Evolutionary conservation across 208 protist species (phyloP).

Genomic region (Wallacemonas rigidus): DNA sequence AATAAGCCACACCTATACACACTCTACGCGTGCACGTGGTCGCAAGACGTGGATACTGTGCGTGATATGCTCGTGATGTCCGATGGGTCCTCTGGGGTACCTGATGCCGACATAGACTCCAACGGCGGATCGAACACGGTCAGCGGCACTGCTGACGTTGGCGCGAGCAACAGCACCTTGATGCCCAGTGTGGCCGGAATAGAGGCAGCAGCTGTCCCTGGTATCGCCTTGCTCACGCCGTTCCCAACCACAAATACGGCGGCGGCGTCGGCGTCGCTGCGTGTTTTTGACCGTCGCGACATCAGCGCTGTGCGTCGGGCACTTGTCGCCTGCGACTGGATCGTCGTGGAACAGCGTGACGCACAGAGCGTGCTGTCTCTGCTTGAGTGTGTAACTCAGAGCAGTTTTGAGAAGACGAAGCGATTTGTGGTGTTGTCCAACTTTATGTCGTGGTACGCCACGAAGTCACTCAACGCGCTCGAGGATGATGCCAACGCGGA

Average conservation of each 20-base stretch:
- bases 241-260: neutral
- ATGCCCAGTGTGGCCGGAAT: conserved; percentile 12
- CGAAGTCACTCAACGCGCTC: conserved; percentile 49
- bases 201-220: conserved; percentile 2
- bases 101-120: neutral
- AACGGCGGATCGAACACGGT: neutral
- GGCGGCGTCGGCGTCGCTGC: conserved; percentile 15
- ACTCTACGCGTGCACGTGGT: conserved; percentile 81
- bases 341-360: conserved; percentile 81
- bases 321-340: conserved; percentile 68
- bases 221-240: neutral
- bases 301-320: conserved; percentile 48
- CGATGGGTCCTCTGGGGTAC: neutral
- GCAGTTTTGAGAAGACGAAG: conserved; percentile 71
- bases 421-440: conserved; percentile 86
- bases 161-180: conserved; percentile 19
- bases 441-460: conserved; percentile 90
- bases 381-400: conserved; percentile 68
- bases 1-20: conserved; percentile 49
- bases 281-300: conserved; percentile 69
- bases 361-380: conserved; percentile 85
- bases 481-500: conserved; percentile 30
- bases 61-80: conserved; percentile 14
- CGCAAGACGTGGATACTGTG: conserved; percentile 35
- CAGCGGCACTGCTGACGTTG: conserved; percentile 1